Evolutionary conservation across 768 basidiomycete genomes (phyloP), one percentile per base, ranked within the genome.

Genomic region (Amanita rubescens): DNA sequence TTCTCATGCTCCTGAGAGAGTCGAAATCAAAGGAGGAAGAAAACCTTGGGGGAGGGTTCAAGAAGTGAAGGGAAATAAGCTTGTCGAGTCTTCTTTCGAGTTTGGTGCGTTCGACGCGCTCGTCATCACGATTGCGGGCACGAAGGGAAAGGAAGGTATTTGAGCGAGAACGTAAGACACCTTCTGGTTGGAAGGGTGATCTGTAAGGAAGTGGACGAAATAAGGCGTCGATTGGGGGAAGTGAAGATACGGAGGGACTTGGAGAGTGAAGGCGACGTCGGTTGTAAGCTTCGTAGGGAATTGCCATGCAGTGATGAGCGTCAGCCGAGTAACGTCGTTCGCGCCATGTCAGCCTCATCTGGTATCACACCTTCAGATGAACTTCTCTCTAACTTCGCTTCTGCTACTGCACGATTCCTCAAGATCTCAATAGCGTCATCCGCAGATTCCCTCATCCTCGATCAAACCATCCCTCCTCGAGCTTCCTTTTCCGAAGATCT

Each of bases 171-270:
- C 84, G 72, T 64, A 81, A 85, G 4, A 93, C 81, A 4, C 94
- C 94, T 61, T 78, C 87, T 5, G 95, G 95, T 65, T 99, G 95
- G 65, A 97, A 99, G 1, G 93, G 92, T 2, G 90, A 84, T 43
- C 86, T 83, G 65, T 98, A 98, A 1, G 85, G 87, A 61, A 46
- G 65, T 56, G 47, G 62, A 57, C 15, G 57, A 58, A 12, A 47
- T 55, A 17, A 38, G 37, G 15, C 27, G 49, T 41, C 17, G 24
- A 5, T 30, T 19, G 24, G 17, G 22, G 37, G 15, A 38, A 27
- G 20, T 6, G 54, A 48, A 24, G 55, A 27, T 11, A 38, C 30
- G 49, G 54, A 51, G 27, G 59, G 53, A 48, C 44, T 55, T 25
- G 44, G 59, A 3, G 60, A 59, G 38, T 60, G 52, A 30, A 8